Percentiles rank a stretch among this genome's conserved stretches.
phyloP scores from a whole-genome alignment of 2,329 filamentous ascomycete genomes.

The Trichoderma atrobrunneum region DNA sequence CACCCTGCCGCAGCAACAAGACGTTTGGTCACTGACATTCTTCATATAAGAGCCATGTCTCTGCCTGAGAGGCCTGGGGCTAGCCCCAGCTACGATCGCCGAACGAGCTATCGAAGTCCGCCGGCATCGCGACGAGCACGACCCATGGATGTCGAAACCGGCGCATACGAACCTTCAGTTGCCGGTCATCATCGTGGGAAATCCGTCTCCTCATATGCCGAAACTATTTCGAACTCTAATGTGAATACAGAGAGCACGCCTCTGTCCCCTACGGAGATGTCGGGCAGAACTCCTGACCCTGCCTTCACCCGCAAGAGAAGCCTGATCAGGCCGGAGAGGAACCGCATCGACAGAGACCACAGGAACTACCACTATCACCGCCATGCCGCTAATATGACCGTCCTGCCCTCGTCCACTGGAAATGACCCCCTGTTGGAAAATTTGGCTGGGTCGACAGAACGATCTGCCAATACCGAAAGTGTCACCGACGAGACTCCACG shows the following conservation, averaged over 20 bases:
- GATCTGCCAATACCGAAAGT: slow-evolving; percentile 45
- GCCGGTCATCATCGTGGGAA: slow-evolving; percentile 51
- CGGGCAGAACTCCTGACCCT: slow-evolving; percentile 31
- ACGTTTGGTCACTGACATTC: slow-evolving; percentile 7
- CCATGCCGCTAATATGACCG: slow-evolving; percentile 89
- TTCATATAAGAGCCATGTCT: slow-evolving; percentile 51
- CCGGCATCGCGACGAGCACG: slow-evolving; percentile 63
- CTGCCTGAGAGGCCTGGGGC: slow-evolving; percentile 63
- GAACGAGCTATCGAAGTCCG: slow-evolving; percentile 65
- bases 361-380: slow-evolving; percentile 95
- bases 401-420: slow-evolving; percentile 86
- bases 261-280: slow-evolving; percentile 47
- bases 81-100: slow-evolving; percentile 58
- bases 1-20: slow-evolving; percentile 8
- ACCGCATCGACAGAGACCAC: slow-evolving; percentile 79
- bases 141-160: slow-evolving; percentile 69
- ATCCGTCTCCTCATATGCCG: slow-evolving; percentile 57
- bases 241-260: slow-evolving; percentile 54
- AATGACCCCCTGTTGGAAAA: slow-evolving; percentile 86
- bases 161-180: slow-evolving; percentile 45
- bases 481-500: slow-evolving; percentile 45
- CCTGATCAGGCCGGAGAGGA: slow-evolving; percentile 83
- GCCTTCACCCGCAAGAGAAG: slow-evolving; percentile 71
- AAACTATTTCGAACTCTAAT: slow-evolving; percentile 55
- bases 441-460: slow-evolving; percentile 61